phyloP scores from a whole-genome alignment of 495 filamentous ascomycete species.

The Penicillium angulare region DNA sequence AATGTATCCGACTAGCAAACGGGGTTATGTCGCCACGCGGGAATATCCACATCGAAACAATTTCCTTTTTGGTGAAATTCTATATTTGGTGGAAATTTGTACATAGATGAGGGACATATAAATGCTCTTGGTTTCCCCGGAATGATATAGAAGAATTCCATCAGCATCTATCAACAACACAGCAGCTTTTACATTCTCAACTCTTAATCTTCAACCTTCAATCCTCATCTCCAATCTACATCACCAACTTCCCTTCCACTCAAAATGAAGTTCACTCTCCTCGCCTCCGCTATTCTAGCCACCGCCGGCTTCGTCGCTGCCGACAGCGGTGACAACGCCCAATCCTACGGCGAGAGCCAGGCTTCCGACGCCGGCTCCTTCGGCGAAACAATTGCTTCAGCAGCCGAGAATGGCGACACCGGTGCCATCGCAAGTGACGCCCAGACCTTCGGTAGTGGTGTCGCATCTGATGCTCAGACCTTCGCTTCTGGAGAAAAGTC shows the following conservation, averaged over 20 bases:
- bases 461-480: slow-evolving; percentile 11
- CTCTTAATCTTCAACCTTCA: neutral
- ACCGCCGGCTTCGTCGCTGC: slow-evolving; percentile 19
- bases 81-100: slow-evolving; percentile 2
- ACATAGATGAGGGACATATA: neutral
- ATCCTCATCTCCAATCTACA: neutral
- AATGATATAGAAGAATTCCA: neutral
- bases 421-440: slow-evolving; percentile 1
- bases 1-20: no score
- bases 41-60: neutral
- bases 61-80: neutral
- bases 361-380: neutral
- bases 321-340: slow-evolving; percentile 14
- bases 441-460: slow-evolving; percentile 3
- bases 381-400: neutral
- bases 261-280: slow-evolving; percentile 27
- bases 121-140: neutral
- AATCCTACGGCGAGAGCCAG: slow-evolving; percentile 11
- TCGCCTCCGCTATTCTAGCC: slow-evolving; percentile 27
- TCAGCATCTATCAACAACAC: neutral
- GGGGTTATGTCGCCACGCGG: slow-evolving; percentile 3
- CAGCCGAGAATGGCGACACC: neutral
- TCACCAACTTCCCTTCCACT: neutral
- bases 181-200: neutral
- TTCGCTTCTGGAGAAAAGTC: slow-evolving; percentile 15